A percentile compares a stretch with the other conserved stretches of the same genome.
Conservation (phyloP, 257 asterid genomes). For the Petunia secreta region DNA sequence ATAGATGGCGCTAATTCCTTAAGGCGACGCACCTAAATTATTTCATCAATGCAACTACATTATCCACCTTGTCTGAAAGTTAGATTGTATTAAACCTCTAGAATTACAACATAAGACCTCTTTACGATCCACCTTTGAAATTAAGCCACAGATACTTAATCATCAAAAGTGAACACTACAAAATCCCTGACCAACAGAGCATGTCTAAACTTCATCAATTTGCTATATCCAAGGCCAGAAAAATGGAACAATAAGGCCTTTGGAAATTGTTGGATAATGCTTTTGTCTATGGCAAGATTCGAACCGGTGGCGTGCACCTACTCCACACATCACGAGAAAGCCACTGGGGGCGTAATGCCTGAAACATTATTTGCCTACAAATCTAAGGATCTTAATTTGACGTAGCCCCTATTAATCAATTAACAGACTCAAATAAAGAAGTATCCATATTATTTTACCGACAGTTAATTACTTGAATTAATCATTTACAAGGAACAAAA, state of each 20-base stretch:
- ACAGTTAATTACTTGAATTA: not conserved
- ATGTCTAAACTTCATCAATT: not conserved
- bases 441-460: not conserved
- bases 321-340: no score
- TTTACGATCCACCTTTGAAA: not conserved
- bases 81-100: not conserved
- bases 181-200: not conserved
- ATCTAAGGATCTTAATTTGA: not conserved
- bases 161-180: not conserved
- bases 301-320: no score
- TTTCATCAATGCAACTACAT: not conserved
- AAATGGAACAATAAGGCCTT: no score
- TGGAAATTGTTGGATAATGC: no score
- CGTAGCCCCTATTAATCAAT: not conserved
- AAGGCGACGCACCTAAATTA: not conserved
- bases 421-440: not conserved
- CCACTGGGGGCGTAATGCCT: not conserved
- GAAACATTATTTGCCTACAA: not conserved
- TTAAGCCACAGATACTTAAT: not conserved
- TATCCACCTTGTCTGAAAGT: not conserved
- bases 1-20: slow-evolving; percentile 2
- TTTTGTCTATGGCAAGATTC: no score
- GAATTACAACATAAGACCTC: not conserved
- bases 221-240: not conserved
- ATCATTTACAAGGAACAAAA: not conserved